Base-by-base conservation (phyloP, 441 rosid species). In the Croton setiger region DNA sequence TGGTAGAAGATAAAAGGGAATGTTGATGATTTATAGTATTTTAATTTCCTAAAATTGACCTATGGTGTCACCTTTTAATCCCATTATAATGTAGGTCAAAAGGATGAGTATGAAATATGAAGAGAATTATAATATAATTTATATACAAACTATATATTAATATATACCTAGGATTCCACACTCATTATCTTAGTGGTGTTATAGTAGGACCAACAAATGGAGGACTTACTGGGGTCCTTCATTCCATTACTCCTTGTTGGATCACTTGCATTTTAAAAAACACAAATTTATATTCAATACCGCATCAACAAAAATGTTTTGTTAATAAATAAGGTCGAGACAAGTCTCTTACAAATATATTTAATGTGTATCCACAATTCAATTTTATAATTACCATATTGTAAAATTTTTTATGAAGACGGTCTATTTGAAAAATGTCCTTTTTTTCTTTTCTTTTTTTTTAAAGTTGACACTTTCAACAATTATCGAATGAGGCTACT, bases 101-200 rank as follows among this genome's bases (percentile, higher is more conserved):
- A 53, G 44, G n/a, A 14, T 6, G 51, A 9, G 59, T 71, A 65
- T 68, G 48, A 66, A 71, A 39, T 53, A 60, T 66, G 71, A 47
- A 53, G 52, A 27, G 1, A 27, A 27, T 27, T 27, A 27, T 27
- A 27, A 27, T 0, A 1, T 27, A 27, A 27, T 0, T 27, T 27
- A 27, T 27, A 27, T 27, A n/a, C n/a, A n/a, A n/a, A 27, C 31
- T 27, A 68, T 5, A 51, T 18, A 51, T n/a, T 6, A 17, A 23
- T n/a, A 63, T 51, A 36, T 71, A 70, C 86, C 78, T 83, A 62
- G 84, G 86, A 83, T 83, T 83, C 84, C 79, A 59, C 81, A 61
- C 73, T 57, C 66, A 64, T 51, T 43, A n/a, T 51, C 12, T 72
- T 41, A 62, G 73, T 78, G 60, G 70, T 61, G 27, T 64, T 37